Evolutionary conservation across 2,329 filamentous ascomycete genomes (phyloP).

Genomic region (Trichoderma arundinaceum): DNA sequence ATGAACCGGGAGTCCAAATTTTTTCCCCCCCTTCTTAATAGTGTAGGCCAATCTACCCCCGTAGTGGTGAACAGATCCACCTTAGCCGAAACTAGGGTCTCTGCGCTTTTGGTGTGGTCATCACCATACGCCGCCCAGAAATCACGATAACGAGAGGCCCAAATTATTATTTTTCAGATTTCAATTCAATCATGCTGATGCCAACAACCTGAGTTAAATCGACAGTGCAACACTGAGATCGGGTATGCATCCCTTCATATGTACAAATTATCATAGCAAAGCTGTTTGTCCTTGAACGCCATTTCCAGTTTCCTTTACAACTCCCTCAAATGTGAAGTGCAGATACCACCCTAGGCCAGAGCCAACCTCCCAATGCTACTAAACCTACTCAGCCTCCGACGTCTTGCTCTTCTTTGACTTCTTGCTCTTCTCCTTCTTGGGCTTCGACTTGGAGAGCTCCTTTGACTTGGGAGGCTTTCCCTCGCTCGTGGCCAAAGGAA

Average conservation of each 20-base stretch:
- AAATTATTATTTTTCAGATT: not conserved
- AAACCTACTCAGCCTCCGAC: slow-evolving; percentile 3
- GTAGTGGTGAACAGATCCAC: not conserved
- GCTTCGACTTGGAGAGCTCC: slow-evolving; percentile 55
- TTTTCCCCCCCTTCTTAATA: too few relatives aligned
- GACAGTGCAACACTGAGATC: slow-evolving; percentile 30
- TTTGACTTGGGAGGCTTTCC: slow-evolving; percentile 3
- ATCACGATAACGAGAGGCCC: not conserved
- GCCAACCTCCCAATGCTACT: slow-evolving; percentile 12
- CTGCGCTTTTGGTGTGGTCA: too few relatives aligned
- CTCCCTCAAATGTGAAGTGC: slow-evolving; percentile 42
- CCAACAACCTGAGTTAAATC: slow-evolving; percentile 22
- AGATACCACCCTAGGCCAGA: slow-evolving; percentile 31
- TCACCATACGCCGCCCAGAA: not conserved
- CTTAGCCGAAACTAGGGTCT: not conserved
- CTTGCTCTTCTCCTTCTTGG: slow-evolving; percentile 56
- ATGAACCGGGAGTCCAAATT: too few relatives aligned
- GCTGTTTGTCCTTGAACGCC: slow-evolving; percentile 46
- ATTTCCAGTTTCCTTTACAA: slow-evolving; percentile 39
- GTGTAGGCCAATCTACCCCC: too few relatives aligned
- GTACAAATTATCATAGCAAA: slow-evolving; percentile 39
- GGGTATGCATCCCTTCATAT: slow-evolving; percentile 42
- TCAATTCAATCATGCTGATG: slow-evolving; percentile 17
- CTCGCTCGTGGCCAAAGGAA: not conserved
- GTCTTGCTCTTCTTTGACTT: slow-evolving; percentile 14